Base-by-base conservation (phyloP, 176 grass and related monocot species). In the Lolium perenne region DNA sequence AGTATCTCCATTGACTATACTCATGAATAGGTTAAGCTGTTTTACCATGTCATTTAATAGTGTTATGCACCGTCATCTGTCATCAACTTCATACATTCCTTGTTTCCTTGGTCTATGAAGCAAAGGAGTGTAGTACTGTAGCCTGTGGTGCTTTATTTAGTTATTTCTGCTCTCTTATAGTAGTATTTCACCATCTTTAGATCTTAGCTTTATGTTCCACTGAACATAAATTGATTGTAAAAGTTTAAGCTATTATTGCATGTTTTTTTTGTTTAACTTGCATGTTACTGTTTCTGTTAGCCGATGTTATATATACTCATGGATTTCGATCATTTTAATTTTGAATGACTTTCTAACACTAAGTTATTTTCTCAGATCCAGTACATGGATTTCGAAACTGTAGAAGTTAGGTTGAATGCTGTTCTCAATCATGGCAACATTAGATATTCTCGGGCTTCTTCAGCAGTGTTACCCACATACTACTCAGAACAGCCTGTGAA, bases 371-470 rank as follows among this genome's bases (percentile, higher is more conserved):
- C 8, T 80, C 80, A 87, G 89, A 1, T 41, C n/a, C 9, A 50
- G 3, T 87, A 91, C 85, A 75, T 87, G 76, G 89, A 91, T 84
- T 86, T 60, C 1, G 21, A 22, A 4, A 91, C 85, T 68, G 1
- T 91, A 58, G 29, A 83, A 66, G 67, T 10, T 73, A 74, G 89
- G 47, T 45, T 80, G 75, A 80, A 49, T 80, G 23, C 56, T 80
- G 8, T 80, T n/a, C 35, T 87, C 67, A 87, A 20, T 41, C 49
- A 46, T 74, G 20, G 16, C 20, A 50, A 48, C 13, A 46, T 18
- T 23, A 83, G 16, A 79, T 38, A 68, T 80, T 12, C 48, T 14
- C 11, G 18, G 38, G 9, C 47, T 50, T 80, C 58, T 83, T 87
- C 80, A 80, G 48, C 25, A 80, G 48, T 2, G 66, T 38, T 59